Conservation (phyloP, 768 basidiomycete genomes). For the Russula foetens region DNA sequence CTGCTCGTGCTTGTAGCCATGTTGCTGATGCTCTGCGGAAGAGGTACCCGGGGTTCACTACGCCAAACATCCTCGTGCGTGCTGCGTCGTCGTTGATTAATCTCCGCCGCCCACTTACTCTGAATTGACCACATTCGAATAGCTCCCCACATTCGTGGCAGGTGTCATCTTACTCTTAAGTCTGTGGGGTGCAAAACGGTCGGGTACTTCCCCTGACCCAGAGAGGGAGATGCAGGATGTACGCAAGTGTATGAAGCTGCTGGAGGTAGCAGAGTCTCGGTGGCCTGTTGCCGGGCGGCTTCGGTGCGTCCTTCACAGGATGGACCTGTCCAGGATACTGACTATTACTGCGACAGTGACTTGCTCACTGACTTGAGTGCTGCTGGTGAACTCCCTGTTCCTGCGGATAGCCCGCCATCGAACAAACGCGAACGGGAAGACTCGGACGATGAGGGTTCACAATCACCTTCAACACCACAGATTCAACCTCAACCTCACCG, state of each 20-base stretch:
- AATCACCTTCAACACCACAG: not conserved
- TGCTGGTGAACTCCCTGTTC: conserved; percentile 10
- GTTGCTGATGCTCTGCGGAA: conserved; percentile 31
- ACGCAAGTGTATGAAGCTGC: conserved; percentile 36
- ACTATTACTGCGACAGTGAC: conserved; percentile 2
- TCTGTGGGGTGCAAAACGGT: conserved; percentile 44
- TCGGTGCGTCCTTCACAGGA: not conserved
- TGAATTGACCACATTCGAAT: conserved; percentile 11
- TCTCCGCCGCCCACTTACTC: not conserved
- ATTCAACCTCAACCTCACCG: not conserved
- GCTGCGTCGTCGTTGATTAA: not conserved
- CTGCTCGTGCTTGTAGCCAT: conserved; percentile 39
- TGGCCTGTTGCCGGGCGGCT: conserved; percentile 18
- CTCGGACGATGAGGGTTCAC: not conserved
- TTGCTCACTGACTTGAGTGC: conserved; percentile 6
- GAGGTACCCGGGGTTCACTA: conserved; percentile 19
- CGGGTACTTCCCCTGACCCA: conserved; percentile 34
- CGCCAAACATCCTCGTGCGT: conserved; percentile 13
- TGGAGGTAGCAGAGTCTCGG: conserved; percentile 15
- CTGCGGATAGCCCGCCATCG: conserved; percentile 13
- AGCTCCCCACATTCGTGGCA: conserved; percentile 35
- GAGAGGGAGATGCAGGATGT: conserved; percentile 44
- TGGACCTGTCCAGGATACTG: not conserved
- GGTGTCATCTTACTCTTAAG: conserved; percentile 48
- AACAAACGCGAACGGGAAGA: conserved; percentile 15